Evolutionary conservation across 2,329 filamentous ascomycete genomes (phyloP).

Genomic region (Venturia asperata): DNA sequence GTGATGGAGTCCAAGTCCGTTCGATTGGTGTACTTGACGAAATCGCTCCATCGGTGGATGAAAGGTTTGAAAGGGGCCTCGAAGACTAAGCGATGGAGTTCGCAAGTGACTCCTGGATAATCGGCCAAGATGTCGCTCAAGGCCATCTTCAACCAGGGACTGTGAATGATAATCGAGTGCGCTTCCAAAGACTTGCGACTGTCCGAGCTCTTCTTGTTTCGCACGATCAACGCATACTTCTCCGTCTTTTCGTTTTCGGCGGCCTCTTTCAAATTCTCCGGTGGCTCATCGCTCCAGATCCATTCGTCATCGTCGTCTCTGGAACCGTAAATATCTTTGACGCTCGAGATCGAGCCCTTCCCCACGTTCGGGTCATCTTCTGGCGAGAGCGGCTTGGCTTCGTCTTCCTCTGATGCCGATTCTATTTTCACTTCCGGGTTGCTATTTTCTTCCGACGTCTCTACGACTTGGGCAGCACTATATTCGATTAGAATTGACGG

Average conservation of each 20-base stretch:
- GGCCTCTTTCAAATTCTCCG: conserved; percentile 20
- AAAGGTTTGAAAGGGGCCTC: conserved; percentile 31
- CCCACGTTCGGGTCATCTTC: conserved; percentile 1
- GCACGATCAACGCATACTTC: conserved; percentile 23
- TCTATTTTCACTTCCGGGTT: not conserved
- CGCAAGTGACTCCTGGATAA: conserved; percentile 29
- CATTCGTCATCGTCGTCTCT: conserved; percentile 40
- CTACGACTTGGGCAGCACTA: not conserved
- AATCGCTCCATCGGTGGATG: conserved; percentile 30
- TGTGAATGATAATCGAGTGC: conserved; percentile 31
- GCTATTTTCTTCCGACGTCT: not conserved
- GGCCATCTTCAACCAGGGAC: conserved; percentile 28
- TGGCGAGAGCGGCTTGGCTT: not conserved
- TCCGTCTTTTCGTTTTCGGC: conserved; percentile 23
- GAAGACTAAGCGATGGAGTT: conserved; percentile 29
- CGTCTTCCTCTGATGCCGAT: not conserved
- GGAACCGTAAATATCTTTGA: conserved; percentile 39
- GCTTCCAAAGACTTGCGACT: conserved; percentile 24
- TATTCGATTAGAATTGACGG: not conserved
- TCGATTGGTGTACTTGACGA: conserved; percentile 21
- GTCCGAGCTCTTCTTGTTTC: conserved; percentile 24
- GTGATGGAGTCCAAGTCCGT: conserved; percentile 24
- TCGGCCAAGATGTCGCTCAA: conserved; percentile 29
- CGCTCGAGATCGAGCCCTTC: conserved; percentile 21
- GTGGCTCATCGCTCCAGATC: conserved; percentile 40